Conservation (phyloP, 2,329 filamentous ascomycete species). For the Xylariales sp. region DNA sequence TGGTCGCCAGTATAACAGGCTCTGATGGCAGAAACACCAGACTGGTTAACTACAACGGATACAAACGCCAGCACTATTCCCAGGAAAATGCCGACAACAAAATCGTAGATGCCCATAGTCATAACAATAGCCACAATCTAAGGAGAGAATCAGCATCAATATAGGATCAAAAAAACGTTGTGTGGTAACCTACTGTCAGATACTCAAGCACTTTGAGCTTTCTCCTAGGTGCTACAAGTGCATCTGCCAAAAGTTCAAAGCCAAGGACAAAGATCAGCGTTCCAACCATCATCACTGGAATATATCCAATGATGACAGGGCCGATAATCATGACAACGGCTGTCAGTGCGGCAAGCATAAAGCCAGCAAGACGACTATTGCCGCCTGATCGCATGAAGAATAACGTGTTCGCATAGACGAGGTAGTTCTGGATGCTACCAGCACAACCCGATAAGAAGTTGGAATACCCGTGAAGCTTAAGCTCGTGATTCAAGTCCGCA, state of each 20-base stretch:
- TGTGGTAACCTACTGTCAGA: slow-evolving; percentile 58
- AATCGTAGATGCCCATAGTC: slow-evolving; percentile 96
- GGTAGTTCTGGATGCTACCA: slow-evolving; percentile 93
- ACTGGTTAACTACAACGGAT: slow-evolving; percentile 87
- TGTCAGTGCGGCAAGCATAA: slow-evolving; percentile 78
- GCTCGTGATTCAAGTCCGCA: slow-evolving; percentile 82
- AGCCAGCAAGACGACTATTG: slow-evolving; percentile 77
- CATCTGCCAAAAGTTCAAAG: slow-evolving; percentile 86
- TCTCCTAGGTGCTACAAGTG: slow-evolving; percentile 81
- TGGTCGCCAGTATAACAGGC: slow-evolving; percentile 87
- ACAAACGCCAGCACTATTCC: slow-evolving; percentile 90
- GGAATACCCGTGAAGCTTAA: slow-evolving; percentile 88
- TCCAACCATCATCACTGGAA: slow-evolving; percentile 95
- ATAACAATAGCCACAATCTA: slow-evolving; percentile 81
- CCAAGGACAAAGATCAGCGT: slow-evolving; percentile 92
- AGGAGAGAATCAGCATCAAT: slow-evolving; percentile 16
- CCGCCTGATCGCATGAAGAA: slow-evolving; percentile 94
- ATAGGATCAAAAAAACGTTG: background rate
- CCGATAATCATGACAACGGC: slow-evolving; percentile 80
- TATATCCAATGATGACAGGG: slow-evolving; percentile 84
- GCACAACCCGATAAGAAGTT: slow-evolving; percentile 83
- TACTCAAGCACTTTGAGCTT: slow-evolving; percentile 87
- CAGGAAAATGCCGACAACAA: slow-evolving; percentile 88
- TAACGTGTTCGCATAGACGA: slow-evolving; percentile 97
- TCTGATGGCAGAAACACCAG: slow-evolving; percentile 81